phyloP scores from a whole-genome alignment of 495 filamentous ascomycete species.

The Parathielavia hyrcaniae region DNA sequence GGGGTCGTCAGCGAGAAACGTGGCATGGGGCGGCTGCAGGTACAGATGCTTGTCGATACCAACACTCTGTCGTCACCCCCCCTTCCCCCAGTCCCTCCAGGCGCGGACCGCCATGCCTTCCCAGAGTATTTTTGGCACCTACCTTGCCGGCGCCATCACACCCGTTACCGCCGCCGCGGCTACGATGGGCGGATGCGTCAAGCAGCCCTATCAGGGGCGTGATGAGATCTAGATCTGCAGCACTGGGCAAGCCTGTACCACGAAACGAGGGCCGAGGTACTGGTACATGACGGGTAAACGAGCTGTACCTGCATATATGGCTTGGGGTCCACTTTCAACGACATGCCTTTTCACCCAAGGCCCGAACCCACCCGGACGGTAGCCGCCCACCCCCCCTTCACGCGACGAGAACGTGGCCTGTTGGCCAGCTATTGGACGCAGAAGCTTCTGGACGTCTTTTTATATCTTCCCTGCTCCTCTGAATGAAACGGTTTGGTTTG shows the following conservation, averaged over 20 bases:
- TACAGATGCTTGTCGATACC: too few species aligned
- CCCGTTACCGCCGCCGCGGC: conserved; percentile 18
- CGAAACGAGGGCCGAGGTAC: conserved; percentile 17
- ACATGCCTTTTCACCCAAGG: conserved; percentile 13
- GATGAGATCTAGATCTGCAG: conserved; percentile 20
- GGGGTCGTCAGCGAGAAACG: too few species aligned
- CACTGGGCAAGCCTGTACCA: conserved; percentile 8
- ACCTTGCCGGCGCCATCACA: conserved; percentile 4
- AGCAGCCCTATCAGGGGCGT: conserved; percentile 17
- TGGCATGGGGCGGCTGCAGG: neutral
- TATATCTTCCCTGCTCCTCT: conserved; percentile 3
- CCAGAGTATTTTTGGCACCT: neutral
- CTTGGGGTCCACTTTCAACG: conserved; percentile 27
- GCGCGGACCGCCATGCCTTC: neutral
- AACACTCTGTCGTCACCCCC: neutral
- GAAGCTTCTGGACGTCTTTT: neutral
- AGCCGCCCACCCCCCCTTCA: neutral
- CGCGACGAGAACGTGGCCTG: neutral
- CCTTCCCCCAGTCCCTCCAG: neutral
- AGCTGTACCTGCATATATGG: conserved; percentile 25
- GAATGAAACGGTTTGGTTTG: neutral
- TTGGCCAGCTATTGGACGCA: neutral
- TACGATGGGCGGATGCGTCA: conserved; percentile 23
- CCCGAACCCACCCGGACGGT: conserved; percentile 4
- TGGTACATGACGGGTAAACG: conserved; percentile 18